Evolutionary conservation across 495 filamentous ascomycete genomes (phyloP), one percentile per base, ranked within the genome.

Genomic region (Cenococcum geophilum): DNA sequence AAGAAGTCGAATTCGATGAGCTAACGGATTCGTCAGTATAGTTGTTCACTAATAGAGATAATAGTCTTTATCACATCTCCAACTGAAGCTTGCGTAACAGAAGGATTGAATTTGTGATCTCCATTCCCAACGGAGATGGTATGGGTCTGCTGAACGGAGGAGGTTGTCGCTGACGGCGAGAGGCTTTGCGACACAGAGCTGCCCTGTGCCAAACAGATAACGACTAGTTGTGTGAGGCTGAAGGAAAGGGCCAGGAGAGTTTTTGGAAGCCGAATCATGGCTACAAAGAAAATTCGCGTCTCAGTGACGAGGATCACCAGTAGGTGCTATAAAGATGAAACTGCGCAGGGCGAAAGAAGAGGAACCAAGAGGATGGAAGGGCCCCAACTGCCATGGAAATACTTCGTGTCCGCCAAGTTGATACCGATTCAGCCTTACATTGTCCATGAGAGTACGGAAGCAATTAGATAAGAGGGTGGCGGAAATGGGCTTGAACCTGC

Each of bases 1-100:
- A 76, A 85, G 75, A 87, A 85, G 34, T 72, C 62, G 70, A 85
- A 87, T 59, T 76, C 78, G 23, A 76, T 57, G 34, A 65, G 47
- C 66, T 68, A 3, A 40, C 59, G 27, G 16, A n/a, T 49, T 22
- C n/a, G 36, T 56, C n/a, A 56, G 23, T 21, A 43, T 9, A 32
- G n/a, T 0, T 23, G 4, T 23, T 16, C 16, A 45, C 12, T 34
- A 10, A 21, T 21, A 14, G 42, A 50, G 10, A 34, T 25, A 20
- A 42, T 8, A 47, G 16, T 10, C 21, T 1, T 21, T 55, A 58
- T 42, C 52, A 75, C 67, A 60, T 76, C 74, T 34, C 73, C 73
- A 50, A 66, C 53, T 5, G 59, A 36, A 5, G 73, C 73, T 53
- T 65, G 32, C 1, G 67, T 71, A 20, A 55, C 34, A 54, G 65